These are phyloP conservation scores for Dalbergia oliveri DNA, from an alignment of 306 rosid species.

Conservation along the genomic window DNA sequence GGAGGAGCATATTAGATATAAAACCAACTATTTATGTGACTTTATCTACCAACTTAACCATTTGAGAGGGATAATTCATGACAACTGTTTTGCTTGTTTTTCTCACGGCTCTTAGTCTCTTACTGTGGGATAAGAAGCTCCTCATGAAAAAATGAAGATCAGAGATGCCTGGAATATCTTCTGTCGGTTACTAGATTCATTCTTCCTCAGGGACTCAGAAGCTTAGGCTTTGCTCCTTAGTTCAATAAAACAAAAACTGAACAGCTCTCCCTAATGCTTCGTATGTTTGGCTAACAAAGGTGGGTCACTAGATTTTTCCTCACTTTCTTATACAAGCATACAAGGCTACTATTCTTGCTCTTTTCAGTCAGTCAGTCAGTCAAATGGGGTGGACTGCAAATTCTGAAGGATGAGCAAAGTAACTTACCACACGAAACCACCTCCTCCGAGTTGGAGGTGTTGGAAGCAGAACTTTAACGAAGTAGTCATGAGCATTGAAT, in stretches of 20 bases:
- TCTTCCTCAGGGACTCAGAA: too few relatives aligned
- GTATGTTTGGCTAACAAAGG: not conserved
- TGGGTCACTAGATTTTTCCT: not conserved
- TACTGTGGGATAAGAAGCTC: too few relatives aligned
- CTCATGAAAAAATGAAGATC: too few relatives aligned
- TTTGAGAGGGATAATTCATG: too few relatives aligned
- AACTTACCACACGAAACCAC: constrained; percentile 96
- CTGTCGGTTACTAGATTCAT: not conserved
- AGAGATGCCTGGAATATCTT: too few relatives aligned
- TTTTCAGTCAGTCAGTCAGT: not conserved
- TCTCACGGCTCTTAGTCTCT: too few relatives aligned
- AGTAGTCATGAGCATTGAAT: constrained; percentile 85
- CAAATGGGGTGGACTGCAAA: constrained; percentile 1
- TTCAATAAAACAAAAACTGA: not conserved
- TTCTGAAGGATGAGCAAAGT: constrained; percentile 4
- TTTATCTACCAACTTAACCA: too few relatives aligned
- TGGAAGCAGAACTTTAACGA: constrained; percentile 62
- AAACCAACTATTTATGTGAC: too few relatives aligned
- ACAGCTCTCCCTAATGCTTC: not conserved
- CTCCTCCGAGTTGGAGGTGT: constrained; percentile 67
- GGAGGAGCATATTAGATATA: too few relatives aligned
- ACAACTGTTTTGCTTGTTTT: too few relatives aligned
- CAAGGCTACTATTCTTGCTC: constrained; percentile 8
- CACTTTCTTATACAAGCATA: not conserved
- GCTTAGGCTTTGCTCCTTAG: not conserved